phyloP scores from a whole-genome alignment of 2,329 filamentous ascomycete genomes.

The Cytospora leucostoma region DNA sequence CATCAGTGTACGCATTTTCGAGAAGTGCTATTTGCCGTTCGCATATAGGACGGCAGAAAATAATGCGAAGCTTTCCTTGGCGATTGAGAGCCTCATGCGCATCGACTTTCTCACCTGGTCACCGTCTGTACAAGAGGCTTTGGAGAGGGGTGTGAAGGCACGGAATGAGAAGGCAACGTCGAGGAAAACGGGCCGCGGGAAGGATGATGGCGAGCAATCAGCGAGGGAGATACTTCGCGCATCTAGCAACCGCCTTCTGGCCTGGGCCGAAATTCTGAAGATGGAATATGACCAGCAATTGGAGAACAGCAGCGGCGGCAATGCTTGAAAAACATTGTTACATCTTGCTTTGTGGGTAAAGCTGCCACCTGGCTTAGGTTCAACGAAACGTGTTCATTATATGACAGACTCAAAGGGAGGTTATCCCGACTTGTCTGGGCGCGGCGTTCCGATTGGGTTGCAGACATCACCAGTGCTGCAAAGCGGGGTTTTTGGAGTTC shows the following conservation, averaged over 20 bases:
- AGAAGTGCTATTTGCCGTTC: constrained; percentile 64
- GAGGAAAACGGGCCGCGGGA: constrained; percentile 39
- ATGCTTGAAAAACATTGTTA: neutral
- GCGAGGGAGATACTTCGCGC: constrained; percentile 24
- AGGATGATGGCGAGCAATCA: constrained; percentile 26
- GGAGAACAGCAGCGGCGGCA: neutral
- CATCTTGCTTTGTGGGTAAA: neutral
- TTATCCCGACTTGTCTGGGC: too few relatives aligned
- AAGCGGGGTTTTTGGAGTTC: constrained; percentile 17
- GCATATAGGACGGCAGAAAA: constrained; percentile 66
- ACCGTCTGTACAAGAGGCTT: constrained; percentile 41
- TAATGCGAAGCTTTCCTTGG: constrained; percentile 71
- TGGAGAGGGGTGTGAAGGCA: constrained; percentile 50
- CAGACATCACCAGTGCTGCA: neutral
- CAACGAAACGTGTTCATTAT: neutral
- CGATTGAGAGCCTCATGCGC: constrained; percentile 66
- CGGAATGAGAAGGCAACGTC: constrained; percentile 49
- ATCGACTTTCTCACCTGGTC: constrained; percentile 49
- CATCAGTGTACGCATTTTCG: constrained; percentile 49
- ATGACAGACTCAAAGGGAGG: too few relatives aligned
- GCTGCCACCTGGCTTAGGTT: neutral
- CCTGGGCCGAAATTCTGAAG: constrained; percentile 12
- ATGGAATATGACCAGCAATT: constrained; percentile 10
- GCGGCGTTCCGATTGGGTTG: neutral
- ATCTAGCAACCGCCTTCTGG: constrained; percentile 20